These are phyloP conservation scores for Arthonia radiata DNA, from an alignment of 495 filamentous ascomycete species.

Conservation along the genomic window DNA sequence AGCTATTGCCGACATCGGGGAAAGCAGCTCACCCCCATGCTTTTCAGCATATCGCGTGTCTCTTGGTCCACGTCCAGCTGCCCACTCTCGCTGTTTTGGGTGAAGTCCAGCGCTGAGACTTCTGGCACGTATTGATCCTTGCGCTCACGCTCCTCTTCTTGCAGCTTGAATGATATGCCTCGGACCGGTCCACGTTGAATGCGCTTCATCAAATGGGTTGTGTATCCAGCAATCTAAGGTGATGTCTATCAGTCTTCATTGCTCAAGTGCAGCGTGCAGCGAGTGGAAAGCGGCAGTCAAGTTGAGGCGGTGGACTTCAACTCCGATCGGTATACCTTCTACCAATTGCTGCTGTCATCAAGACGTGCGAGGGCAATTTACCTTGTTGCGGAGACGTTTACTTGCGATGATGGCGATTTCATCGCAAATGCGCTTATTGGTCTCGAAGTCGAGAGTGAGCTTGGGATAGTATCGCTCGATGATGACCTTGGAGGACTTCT, in stretches of 20 bases:
- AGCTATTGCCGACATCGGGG: conserved; percentile 1
- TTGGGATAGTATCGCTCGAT: conserved; percentile 97
- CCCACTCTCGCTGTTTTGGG: conserved; percentile 68
- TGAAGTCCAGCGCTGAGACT: conserved; percentile 92
- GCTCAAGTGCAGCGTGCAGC: no score
- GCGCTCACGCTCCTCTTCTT: conserved; percentile 98
- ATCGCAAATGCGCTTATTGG: conserved; percentile 99
- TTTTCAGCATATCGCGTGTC: conserved; percentile 96
- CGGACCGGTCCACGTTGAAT: conserved; percentile 97
- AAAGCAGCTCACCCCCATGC: conserved; percentile 40
- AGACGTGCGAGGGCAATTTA: conserved; percentile 20
- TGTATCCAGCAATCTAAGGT: conserved; percentile 88
- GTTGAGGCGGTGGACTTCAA: no score
- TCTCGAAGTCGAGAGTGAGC: conserved; percentile 98
- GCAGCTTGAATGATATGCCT: conserved; percentile 99
- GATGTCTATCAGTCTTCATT: no score
- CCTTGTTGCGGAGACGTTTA: conserved; percentile 97
- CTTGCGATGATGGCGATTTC: conserved; percentile 98
- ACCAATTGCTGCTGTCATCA: no score
- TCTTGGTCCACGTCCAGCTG: conserved; percentile 85
- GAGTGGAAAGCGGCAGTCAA: no score
- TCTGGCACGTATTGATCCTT: conserved; percentile 99
- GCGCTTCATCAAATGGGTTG: conserved; percentile 87
- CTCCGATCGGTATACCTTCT: no score
- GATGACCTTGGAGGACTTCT: conserved; percentile 99